Conservation (phyloP, 345 rosid species). For the Sonneratia alba region DNA sequence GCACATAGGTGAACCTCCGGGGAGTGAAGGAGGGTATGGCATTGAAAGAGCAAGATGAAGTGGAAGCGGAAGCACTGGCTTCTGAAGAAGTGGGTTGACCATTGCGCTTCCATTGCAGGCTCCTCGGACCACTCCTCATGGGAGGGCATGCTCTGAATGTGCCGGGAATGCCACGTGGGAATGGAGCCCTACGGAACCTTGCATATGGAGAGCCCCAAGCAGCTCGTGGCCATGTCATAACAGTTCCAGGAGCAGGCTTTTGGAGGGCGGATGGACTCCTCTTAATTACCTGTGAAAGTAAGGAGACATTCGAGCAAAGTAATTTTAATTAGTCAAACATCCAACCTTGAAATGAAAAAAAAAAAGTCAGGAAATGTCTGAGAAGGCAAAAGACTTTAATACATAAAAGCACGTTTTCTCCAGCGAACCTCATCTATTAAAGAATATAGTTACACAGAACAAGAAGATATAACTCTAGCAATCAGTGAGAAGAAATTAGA, state of each 20-base stretch:
- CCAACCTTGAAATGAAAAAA: not conserved
- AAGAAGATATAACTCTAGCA: not conserved
- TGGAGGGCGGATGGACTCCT: constrained; percentile 41
- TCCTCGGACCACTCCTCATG: constrained; percentile 66
- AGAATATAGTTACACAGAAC: not conserved
- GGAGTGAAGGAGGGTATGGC: constrained; percentile 10
- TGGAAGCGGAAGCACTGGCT: constrained; percentile 10
- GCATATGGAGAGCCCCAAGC: constrained; percentile 37
- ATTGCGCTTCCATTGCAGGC: constrained; percentile 94
- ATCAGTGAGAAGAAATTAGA: not conserved
- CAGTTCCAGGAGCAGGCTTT: constrained; percentile 34
- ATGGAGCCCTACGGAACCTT: constrained; percentile 56
- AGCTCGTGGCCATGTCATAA: constrained; percentile 53
- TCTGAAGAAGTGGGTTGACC: constrained; percentile 35
- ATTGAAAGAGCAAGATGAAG: not conserved
- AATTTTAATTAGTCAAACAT: not conserved
- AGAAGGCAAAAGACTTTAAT: not conserved
- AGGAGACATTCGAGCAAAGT: not conserved
- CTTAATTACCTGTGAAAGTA: constrained; percentile 57
- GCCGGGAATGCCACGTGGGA: constrained; percentile 51
- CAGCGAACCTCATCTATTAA: not conserved
- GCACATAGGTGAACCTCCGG: constrained; percentile 49
- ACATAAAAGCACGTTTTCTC: no score
- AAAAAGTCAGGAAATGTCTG: no score
- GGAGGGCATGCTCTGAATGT: constrained; percentile 51